Percentiles rank a stretch among this genome's conserved stretches.
Evolutionary conservation across 768 basidiomycete genomes (phyloP).

Genomic region (Leccinum sublutescens): DNA sequence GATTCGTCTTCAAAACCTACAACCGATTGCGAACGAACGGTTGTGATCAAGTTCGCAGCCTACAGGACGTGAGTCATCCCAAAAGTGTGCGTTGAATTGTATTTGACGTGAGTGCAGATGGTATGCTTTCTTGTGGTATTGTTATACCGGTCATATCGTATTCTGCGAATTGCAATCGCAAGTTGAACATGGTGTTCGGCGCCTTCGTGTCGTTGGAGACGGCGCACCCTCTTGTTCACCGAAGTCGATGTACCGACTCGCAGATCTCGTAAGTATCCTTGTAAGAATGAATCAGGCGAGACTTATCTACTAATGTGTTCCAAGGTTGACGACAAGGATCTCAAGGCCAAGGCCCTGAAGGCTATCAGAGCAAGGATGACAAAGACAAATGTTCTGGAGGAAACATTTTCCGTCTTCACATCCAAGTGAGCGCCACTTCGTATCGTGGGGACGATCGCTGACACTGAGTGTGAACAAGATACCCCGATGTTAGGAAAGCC

Average conservation of each 20-base stretch:
- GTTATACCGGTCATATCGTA: conserved; percentile 22
- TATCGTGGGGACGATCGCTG: no score
- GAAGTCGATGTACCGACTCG: conserved; percentile 38
- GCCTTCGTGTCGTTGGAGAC: neutral
- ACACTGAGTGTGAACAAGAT: no score
- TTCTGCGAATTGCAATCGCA: conserved; percentile 21
- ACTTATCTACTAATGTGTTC: neutral
- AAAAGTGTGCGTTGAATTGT: neutral
- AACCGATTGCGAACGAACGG: neutral
- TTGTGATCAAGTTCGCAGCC: conserved; percentile 15
- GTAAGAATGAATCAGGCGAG: neutral
- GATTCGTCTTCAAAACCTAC: neutral
- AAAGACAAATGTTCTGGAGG: conserved; percentile 21
- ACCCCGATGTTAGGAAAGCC: conserved; percentile 9
- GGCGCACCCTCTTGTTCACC: conserved; percentile 29
- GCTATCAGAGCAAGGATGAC: conserved; percentile 20
- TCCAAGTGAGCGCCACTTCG: conserved; percentile 11
- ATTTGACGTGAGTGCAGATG: conserved; percentile 13
- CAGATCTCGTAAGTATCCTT: conserved; percentile 26
- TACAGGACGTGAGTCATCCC: conserved; percentile 12
- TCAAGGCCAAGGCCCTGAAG: conserved; percentile 15
- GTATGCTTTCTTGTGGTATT: conserved; percentile 26
- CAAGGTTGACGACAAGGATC: conserved; percentile 18
- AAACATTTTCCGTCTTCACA: conserved; percentile 29
- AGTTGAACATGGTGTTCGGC: neutral